These are phyloP conservation scores for Prinsepia uniflora DNA, from an alignment of 306 rosid genomes.

Conservation along the genomic window DNA sequence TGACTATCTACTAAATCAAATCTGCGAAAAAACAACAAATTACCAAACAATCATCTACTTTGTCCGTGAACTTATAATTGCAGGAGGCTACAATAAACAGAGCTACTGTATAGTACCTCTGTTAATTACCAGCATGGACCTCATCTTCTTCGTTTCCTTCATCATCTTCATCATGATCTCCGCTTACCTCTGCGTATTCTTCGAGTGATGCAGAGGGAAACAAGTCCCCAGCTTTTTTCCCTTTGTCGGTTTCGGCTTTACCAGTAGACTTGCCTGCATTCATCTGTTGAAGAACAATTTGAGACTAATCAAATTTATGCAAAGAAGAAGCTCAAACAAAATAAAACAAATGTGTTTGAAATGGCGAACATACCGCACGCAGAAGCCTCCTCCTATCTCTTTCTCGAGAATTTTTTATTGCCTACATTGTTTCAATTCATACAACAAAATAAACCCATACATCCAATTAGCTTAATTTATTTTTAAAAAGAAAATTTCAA, in stretches of 20 bases:
- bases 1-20: too few species aligned
- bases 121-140: neutral
- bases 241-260: slow-evolving; percentile 34
- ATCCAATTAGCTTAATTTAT: slow-evolving; percentile 4
- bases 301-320: neutral
- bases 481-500: neutral
- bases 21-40: too few species aligned
- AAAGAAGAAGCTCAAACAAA: neutral
- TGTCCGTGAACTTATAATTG: too few species aligned
- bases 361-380: slow-evolving; percentile 63
- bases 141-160: neutral
- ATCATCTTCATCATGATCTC: slow-evolving; percentile 15
- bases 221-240: slow-evolving; percentile 49
- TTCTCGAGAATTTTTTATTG: slow-evolving; percentile 77
- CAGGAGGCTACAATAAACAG: too few species aligned
- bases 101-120: neutral
- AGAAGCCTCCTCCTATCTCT: slow-evolving; percentile 70
- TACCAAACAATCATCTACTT: neutral
- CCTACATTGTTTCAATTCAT: slow-evolving; percentile 37
- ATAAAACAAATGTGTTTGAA: neutral
- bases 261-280: slow-evolving; percentile 50
- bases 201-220: slow-evolving; percentile 60
- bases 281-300: slow-evolving; percentile 44
- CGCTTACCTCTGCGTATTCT: slow-evolving; percentile 47
- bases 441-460: neutral